phyloP scores from a whole-genome alignment of 2,329 filamentous ascomycete species.

The Alternaria longipes region DNA sequence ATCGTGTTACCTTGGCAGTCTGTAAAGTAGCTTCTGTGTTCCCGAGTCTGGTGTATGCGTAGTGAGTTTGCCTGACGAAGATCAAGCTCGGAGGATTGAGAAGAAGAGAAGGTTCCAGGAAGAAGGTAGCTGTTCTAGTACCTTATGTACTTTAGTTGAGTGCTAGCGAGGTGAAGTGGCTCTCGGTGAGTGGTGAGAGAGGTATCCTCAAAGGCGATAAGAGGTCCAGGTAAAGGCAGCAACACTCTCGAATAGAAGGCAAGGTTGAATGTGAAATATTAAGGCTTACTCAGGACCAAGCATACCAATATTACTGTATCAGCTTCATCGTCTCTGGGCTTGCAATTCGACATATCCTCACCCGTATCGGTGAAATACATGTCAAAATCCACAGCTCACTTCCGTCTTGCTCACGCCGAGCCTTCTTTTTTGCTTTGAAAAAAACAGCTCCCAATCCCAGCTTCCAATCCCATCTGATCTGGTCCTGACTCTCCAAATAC shows the following conservation, averaged over 20 bases:
- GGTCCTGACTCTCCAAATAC: not conserved
- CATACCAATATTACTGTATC: not conserved
- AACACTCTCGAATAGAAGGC: not conserved
- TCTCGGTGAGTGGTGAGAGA: not conserved
- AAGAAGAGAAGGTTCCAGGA: not conserved
- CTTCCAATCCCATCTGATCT: not conserved
- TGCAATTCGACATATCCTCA: too few relatives aligned
- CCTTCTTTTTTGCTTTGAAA: too few relatives aligned
- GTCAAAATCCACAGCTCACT: not conserved
- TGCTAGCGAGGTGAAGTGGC: not conserved
- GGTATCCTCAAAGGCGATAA: not conserved
- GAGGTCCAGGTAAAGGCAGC: not conserved
- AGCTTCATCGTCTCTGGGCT: too few relatives aligned
- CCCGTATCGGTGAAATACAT: not conserved
- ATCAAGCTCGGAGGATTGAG: not conserved
- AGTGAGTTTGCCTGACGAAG: not conserved
- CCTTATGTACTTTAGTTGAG: not conserved
- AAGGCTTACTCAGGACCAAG: not conserved
- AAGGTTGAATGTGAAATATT: too few relatives aligned
- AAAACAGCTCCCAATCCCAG: too few relatives aligned
- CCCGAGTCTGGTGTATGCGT: not conserved
- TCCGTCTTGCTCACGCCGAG: not conserved
- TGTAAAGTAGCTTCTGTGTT: not conserved
- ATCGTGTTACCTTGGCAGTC: not conserved
- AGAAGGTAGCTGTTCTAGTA: not conserved